Evolutionary conservation across 306 rosid species (phyloP).

Genomic region (Prunus campanulata): DNA sequence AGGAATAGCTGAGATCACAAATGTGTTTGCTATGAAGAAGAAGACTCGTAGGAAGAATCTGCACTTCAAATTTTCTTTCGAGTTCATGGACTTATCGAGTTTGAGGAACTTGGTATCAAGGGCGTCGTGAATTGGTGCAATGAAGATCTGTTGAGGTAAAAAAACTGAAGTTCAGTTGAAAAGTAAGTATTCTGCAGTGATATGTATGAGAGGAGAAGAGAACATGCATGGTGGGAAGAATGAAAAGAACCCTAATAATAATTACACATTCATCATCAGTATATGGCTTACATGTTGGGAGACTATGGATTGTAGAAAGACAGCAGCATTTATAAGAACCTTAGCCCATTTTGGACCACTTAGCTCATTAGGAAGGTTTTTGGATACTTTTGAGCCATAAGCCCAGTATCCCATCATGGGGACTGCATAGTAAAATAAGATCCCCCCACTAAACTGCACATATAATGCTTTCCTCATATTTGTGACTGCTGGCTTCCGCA

Average conservation of each 20-base stretch:
- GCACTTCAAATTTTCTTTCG: constrained; percentile 37
- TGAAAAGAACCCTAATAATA: not conserved
- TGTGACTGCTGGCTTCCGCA: constrained; percentile 42
- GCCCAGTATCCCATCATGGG: constrained; percentile 54
- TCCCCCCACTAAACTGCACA: constrained; percentile 44
- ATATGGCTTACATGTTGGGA: constrained; percentile 48
- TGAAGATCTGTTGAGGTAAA: constrained; percentile 37
- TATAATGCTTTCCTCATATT: constrained; percentile 56
- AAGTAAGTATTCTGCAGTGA: not conserved
- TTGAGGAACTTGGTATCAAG: constrained; percentile 48
- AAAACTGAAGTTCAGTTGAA: not conserved
- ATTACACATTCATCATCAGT: not conserved
- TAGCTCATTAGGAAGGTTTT: constrained; percentile 43
- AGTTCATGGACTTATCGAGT: constrained; percentile 35
- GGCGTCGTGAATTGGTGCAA: constrained; percentile 50
- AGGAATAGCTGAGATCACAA: constrained; percentile 51
- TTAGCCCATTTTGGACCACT: constrained; percentile 55
- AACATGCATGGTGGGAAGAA: not conserved
- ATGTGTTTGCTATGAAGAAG: constrained; percentile 39
- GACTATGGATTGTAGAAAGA: constrained; percentile 47
- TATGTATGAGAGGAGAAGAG: not conserved
- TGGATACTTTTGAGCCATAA: constrained; percentile 40
- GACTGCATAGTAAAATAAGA: constrained; percentile 38
- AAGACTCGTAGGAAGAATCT: constrained; percentile 31
- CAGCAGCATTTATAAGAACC: constrained; percentile 34